phyloP scores from a whole-genome alignment of 2,329 filamentous ascomycete genomes.

The Talaromyces sp. region DNA sequence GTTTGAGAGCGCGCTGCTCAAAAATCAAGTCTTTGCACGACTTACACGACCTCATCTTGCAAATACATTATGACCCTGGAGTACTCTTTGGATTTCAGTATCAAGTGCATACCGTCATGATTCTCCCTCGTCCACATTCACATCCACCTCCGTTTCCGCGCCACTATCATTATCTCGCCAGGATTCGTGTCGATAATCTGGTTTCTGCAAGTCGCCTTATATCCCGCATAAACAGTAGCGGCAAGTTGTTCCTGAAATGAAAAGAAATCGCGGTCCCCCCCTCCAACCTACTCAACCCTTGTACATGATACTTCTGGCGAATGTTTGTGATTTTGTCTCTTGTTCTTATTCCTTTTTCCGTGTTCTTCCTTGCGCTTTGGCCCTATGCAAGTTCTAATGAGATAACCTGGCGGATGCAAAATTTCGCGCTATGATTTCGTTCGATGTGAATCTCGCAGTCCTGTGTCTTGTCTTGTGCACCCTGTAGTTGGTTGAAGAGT shows the following conservation, averaged over 20 bases:
- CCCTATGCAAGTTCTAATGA: slow-evolving; percentile 20
- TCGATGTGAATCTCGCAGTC: not conserved
- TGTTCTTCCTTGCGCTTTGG: slow-evolving; percentile 23
- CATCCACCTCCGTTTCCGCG: not conserved
- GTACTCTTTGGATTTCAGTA: slow-evolving; percentile 5
- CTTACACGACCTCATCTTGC: slow-evolving; percentile 5
- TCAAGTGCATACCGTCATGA: slow-evolving; percentile 7
- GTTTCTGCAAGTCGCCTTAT: slow-evolving; percentile 5
- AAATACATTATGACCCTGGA: slow-evolving; percentile 10
- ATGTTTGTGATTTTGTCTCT: not conserved
- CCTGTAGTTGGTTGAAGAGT: not conserved
- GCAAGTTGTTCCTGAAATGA: slow-evolving; percentile 24
- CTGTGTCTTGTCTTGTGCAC: not conserved
- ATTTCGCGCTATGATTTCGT: slow-evolving; percentile 10
- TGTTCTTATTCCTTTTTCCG: slow-evolving; percentile 32
- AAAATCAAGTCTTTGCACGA: not conserved
- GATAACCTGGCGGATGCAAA: slow-evolving; percentile 13
- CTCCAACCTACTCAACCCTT: slow-evolving; percentile 22
- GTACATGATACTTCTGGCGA: slow-evolving; percentile 38
- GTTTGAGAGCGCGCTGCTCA: not conserved
- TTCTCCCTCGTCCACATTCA: not conserved
- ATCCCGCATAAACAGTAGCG: not conserved
- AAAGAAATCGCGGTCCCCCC: slow-evolving; percentile 14
- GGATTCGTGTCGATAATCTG: not conserved
- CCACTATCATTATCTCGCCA: not conserved